Evolutionary conservation across 1,139 yeast species (phyloP).

Genomic region (Pichia norvegensis): DNA sequence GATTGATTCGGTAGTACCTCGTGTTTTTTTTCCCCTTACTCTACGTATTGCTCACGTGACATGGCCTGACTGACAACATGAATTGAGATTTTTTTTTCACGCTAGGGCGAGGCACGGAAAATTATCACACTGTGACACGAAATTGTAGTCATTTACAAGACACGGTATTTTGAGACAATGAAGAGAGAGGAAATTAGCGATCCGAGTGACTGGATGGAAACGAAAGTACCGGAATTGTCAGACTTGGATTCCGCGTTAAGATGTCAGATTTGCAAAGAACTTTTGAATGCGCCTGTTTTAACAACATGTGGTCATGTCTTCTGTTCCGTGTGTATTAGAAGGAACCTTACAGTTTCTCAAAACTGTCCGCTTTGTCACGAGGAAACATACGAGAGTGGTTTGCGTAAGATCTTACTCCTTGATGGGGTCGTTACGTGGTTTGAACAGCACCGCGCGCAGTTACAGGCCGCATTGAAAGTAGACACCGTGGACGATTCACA

Average conservation of each 20-base stretch:
- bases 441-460: slow-evolving; percentile 35
- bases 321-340: slow-evolving; percentile 83
- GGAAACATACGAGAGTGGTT: slow-evolving; percentile 62
- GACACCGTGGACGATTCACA: slow-evolving; percentile 11
- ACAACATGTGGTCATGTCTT: slow-evolving; percentile 87
- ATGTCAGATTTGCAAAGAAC: slow-evolving; percentile 90
- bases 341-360: slow-evolving; percentile 50
- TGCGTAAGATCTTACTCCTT: slow-evolving; percentile 60
- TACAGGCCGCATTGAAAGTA: slow-evolving; percentile 27
- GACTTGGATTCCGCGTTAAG: slow-evolving; percentile 65
- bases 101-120: no score
- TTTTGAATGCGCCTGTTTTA: slow-evolving; percentile 71
- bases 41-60: no score
- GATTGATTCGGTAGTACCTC: no score
- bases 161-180: neutral
- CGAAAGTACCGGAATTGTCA: slow-evolving; percentile 47
- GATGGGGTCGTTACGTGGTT: slow-evolving; percentile 66
- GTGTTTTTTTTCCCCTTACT: no score
- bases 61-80: no score
- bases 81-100: no score
- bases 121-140: no score
- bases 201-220: slow-evolving; percentile 59
- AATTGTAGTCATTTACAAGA: neutral
- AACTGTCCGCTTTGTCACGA: slow-evolving; percentile 77
- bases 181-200: slow-evolving; percentile 38